These are phyloP conservation scores for Catunica adiposa DNA, from an alignment of 2,329 filamentous ascomycete genomes.

Conservation along the genomic window DNA sequence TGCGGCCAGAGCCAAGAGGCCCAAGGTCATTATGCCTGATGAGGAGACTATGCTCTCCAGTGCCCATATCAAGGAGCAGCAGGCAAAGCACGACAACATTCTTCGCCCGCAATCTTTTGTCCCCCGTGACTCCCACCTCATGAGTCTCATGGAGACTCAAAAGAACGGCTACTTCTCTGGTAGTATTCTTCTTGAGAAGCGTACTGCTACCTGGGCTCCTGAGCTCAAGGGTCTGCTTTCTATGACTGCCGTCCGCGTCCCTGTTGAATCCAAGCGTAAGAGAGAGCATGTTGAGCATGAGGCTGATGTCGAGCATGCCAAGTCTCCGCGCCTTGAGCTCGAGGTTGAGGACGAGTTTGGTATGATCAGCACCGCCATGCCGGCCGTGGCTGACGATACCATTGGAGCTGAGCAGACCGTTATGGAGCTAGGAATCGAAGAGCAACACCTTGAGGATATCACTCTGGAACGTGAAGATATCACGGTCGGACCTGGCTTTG, in stretches of 20 bases:
- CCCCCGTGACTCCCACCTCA: constrained; percentile 68
- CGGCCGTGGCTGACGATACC: constrained; percentile 30
- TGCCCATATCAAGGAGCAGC: constrained; percentile 68
- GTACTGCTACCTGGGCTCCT: constrained; percentile 69
- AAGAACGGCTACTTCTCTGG: constrained; percentile 80
- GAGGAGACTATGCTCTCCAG: constrained; percentile 60
- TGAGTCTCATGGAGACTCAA: constrained; percentile 83
- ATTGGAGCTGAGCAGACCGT: constrained; percentile 44
- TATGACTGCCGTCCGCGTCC: constrained; percentile 58
- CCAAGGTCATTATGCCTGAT: constrained; percentile 72
- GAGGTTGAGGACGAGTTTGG: constrained; percentile 46
- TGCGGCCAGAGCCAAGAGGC: constrained; percentile 55
- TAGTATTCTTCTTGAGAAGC: constrained; percentile 66
- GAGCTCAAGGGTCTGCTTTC: constrained; percentile 89
- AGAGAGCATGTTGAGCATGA: constrained; percentile 75
- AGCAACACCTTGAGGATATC: constrained; percentile 32
- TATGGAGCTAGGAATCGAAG: constrained; percentile 47
- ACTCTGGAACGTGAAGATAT: constrained; percentile 29
- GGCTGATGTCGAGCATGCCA: constrained; percentile 51
- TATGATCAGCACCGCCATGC: constrained; percentile 14
- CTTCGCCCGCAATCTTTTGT: constrained; percentile 69
- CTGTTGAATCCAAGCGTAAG: constrained; percentile 81
- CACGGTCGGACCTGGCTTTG: constrained; percentile 43
- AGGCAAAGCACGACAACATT: constrained; percentile 72
- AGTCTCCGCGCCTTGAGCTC: constrained; percentile 53